A percentile compares a stretch with the other conserved stretches of the same genome.
Conservation (phyloP, 2,329 filamentous ascomycete genomes). For the Neurospora crassa region DNA sequence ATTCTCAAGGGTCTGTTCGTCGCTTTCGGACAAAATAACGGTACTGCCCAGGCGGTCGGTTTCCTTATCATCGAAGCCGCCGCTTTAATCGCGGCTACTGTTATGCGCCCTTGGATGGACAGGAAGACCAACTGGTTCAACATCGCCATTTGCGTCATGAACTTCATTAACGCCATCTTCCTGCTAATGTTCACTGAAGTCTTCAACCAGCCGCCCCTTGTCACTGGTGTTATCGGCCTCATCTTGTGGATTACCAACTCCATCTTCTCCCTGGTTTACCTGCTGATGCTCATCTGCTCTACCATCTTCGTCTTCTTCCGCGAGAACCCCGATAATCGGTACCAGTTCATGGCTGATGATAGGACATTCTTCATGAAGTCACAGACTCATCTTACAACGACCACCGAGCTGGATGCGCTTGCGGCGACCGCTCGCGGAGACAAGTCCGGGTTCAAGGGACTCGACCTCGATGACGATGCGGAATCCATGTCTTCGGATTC, state of each 20-base stretch:
- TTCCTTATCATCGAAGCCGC: slow-evolving; percentile 66
- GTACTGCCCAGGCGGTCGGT: slow-evolving; percentile 63
- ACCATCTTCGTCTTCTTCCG: slow-evolving; percentile 58
- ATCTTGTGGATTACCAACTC: slow-evolving; percentile 77
- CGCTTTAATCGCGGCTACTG: slow-evolving; percentile 61
- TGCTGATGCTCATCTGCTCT: slow-evolving; percentile 68
- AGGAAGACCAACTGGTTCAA: slow-evolving; percentile 90
- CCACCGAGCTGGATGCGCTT: slow-evolving; percentile 73
- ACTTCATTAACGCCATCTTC: slow-evolving; percentile 76
- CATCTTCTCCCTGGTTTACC: slow-evolving; percentile 63
- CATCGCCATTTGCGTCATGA: slow-evolving; percentile 72
- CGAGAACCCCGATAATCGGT: slow-evolving; percentile 79
- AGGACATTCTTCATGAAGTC: slow-evolving; percentile 88
- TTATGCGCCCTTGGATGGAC: slow-evolving; percentile 86
- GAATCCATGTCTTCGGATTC: slow-evolving; percentile 56
- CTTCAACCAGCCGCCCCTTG: slow-evolving; percentile 67
- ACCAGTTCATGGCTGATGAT: slow-evolving; percentile 84
- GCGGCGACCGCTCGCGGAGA: slow-evolving; percentile 75
- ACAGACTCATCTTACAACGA: slow-evolving; percentile 58
- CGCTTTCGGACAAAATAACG: slow-evolving; percentile 58
- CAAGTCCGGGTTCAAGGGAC: slow-evolving; percentile 47
- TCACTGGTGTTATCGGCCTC: slow-evolving; percentile 74
- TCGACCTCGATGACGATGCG: slow-evolving; percentile 64
- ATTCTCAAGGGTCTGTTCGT: slow-evolving; percentile 76
- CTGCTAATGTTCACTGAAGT: slow-evolving; percentile 73